Base-by-base conservation (phyloP, 2,329 filamentous ascomycete genomes). In the Fusarium sacchari region DNA sequence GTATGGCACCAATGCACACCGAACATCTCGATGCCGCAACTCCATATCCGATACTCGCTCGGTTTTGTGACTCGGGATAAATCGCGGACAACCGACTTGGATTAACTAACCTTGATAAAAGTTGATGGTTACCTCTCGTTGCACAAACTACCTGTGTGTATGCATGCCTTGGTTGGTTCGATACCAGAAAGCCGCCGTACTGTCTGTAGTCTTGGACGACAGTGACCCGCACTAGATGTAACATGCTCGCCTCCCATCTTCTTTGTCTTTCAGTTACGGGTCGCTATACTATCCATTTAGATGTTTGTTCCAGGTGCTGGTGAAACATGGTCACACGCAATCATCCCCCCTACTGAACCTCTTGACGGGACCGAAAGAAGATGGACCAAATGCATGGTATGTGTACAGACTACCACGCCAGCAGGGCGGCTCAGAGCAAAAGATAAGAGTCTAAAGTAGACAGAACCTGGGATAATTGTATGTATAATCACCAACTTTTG, bases 261-360 rank as follows among this genome's bases (percentile, higher is more conserved):
- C 67, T 60, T 72, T 69, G 62, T 68, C 58, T 53, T 52, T 37
- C 24, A 32, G 32, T 50, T 46, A 64, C 62, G 55, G 59, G 47
- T 52, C 39, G 32, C 40, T 59, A 56, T 43, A 32, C 40, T 59
- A 50, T 55, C 63, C 65, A 70, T 67, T 55, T 24, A 60, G 63
- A 64, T 58, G 47, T 39, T 39, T 63, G 60, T 59, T 50, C 58
- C 53, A 71, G 61, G 64, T 62, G 64, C 64, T 74, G 53, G 76
- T 78, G 74, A 77, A 77, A 77, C 76, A 72, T 44, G 65, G 62
- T 55, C 57, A 67, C 59, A 75, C 64, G 61, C 73, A 73, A 74
- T 60, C 67, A 74, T 47, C 36, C 44, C 52, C 47, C 30, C 47
- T 37, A 55, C 61, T 22, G 46, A 74, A 52, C 44, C 52, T 46